phyloP scores from a whole-genome alignment of 1,284 basidiomycete species.

The Malassezia psittaci region DNA sequence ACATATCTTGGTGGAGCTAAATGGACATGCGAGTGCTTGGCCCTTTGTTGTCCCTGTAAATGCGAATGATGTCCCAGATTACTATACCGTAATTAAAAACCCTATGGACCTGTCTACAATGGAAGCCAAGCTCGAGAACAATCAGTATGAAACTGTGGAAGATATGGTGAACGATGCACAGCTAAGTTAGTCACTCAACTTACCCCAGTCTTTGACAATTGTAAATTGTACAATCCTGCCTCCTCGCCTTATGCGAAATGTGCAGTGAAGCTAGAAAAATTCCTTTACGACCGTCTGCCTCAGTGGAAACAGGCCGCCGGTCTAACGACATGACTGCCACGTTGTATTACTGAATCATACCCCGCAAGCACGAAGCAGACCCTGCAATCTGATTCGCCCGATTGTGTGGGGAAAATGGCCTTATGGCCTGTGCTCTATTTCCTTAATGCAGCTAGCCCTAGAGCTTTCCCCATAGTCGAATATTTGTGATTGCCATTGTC shows the following conservation, averaged over 20 bases:
- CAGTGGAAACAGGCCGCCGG: constrained; percentile 15
- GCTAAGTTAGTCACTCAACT: constrained; percentile 20
- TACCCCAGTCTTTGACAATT: constrained; percentile 68
- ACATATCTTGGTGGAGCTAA: constrained; percentile 70
- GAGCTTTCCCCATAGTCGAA: too few species aligned
- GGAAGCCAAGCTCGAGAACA: constrained; percentile 77
- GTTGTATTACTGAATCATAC: constrained; percentile 2
- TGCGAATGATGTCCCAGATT: constrained; percentile 72
- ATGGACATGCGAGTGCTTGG: constrained; percentile 73
- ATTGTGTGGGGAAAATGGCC: neutral
- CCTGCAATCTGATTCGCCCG: neutral
- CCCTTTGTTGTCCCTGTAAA: constrained; percentile 76
- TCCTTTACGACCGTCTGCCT: constrained; percentile 39
- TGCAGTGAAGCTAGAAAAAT: constrained; percentile 66
- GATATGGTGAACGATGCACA: constrained; percentile 68
- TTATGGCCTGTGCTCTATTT: too few species aligned
- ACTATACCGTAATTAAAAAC: constrained; percentile 76
- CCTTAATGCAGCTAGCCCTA: too few species aligned
- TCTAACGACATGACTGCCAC: neutral
- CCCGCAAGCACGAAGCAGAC: neutral
- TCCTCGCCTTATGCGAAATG: constrained; percentile 74
- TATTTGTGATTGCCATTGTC: too few species aligned
- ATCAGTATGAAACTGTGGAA: constrained; percentile 64
- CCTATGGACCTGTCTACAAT: constrained; percentile 95
- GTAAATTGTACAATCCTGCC: constrained; percentile 76